These are phyloP conservation scores for Fusarium nanum DNA, from an alignment of 2,329 filamentous ascomycete genomes.

Conservation along the genomic window DNA sequence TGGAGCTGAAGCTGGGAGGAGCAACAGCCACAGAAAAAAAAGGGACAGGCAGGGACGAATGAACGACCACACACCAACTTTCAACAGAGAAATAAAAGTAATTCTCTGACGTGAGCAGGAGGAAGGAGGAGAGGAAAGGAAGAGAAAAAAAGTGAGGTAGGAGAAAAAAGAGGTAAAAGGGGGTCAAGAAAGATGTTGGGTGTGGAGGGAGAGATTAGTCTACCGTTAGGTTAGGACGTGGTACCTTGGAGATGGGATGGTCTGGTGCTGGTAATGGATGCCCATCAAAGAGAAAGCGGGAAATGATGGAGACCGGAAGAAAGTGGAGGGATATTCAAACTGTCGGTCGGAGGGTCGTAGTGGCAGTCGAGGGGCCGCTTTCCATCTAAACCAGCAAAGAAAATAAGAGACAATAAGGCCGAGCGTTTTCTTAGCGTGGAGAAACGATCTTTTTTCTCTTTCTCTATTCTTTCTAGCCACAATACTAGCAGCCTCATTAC, in stretches of 20 bases:
- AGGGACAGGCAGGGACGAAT: conserved; percentile 13
- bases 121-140: conserved; percentile 4
- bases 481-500: conserved; percentile 16
- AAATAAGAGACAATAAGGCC: conserved; percentile 24
- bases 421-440: conserved; percentile 7
- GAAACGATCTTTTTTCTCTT: not conserved
- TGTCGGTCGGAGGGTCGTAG: conserved; percentile 30
- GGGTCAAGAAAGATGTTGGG: conserved; percentile 24
- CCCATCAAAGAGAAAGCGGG: conserved; percentile 11
- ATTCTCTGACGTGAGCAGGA: conserved; percentile 20
- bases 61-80: conserved; percentile 37
- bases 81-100: conserved; percentile 12
- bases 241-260: conserved; percentile 12
- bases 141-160: conserved; percentile 25
- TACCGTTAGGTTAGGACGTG: conserved; percentile 9
- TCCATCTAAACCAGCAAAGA: not conserved
- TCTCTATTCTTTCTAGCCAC: conserved; percentile 6
- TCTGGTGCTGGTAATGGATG: not conserved
- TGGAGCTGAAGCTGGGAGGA: conserved; percentile 17
- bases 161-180: conserved; percentile 30
- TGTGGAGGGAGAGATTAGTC: conserved; percentile 32
- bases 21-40: conserved; percentile 26
- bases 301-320: conserved; percentile 39
- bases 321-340: conserved; percentile 41
- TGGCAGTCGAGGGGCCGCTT: not conserved